Evolutionary conservation across 2,329 filamentous ascomycete species (phyloP).

Genomic region (Epicoccum nigrum): DNA sequence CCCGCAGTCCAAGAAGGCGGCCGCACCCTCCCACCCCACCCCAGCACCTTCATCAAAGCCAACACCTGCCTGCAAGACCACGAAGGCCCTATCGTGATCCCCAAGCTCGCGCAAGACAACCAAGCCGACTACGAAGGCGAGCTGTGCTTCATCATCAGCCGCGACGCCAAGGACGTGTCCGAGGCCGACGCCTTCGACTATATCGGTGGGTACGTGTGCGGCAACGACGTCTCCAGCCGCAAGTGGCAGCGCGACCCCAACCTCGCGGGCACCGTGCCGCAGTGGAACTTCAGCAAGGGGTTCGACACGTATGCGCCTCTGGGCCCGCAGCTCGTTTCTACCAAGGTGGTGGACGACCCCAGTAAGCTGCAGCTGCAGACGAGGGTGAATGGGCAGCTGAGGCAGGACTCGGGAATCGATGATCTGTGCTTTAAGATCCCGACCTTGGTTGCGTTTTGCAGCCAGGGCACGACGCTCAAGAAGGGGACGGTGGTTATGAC

Average conservation of each 20-base stretch:
- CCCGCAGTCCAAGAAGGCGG: conserved; percentile 59
- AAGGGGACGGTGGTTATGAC: conserved; percentile 59
- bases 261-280: conserved; percentile 59
- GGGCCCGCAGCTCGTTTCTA: conserved; percentile 57
- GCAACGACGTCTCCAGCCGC: conserved; percentile 62
- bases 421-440: conserved; percentile 57
- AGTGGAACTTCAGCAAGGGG: conserved; percentile 64
- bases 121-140: conserved; percentile 53
- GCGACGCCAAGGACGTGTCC: conserved; percentile 58
- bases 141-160: conserved; percentile 58
- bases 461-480: conserved; percentile 53
- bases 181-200: conserved; percentile 55
- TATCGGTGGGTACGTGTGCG: conserved; percentile 60
- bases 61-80: conserved; percentile 49
- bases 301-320: conserved; percentile 64
- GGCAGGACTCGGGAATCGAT: conserved; percentile 57
- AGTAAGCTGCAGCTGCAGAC: conserved; percentile 53
- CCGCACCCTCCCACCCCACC: conserved; percentile 57
- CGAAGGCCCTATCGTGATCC: conserved; percentile 54
- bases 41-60: conserved; percentile 59
- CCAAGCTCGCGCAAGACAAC: conserved; percentile 56
- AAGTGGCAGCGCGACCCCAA: conserved; percentile 59
- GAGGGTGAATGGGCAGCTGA: conserved; percentile 55
- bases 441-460: conserved; percentile 55
- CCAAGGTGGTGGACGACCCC: conserved; percentile 53